phyloP scores from a whole-genome alignment of 2,329 filamentous ascomycete genomes.

The Trichophyton schoenleinii region DNA sequence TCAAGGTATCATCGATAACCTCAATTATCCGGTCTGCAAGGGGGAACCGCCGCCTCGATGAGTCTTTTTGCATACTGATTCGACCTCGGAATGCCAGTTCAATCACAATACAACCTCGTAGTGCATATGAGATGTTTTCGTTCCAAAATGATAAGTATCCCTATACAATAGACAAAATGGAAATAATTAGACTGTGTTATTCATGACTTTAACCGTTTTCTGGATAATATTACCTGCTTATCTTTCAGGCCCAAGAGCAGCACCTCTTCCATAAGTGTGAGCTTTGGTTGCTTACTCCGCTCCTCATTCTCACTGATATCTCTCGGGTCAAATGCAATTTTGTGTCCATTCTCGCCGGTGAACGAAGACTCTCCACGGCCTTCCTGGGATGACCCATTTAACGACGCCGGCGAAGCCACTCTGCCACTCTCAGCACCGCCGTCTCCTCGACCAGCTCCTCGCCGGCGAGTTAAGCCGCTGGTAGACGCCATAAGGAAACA shows the following conservation, averaged over 20 bases:
- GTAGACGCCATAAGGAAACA: constrained; percentile 46
- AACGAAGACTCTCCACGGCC: constrained; percentile 66
- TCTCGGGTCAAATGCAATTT: constrained; percentile 93
- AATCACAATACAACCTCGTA: constrained; percentile 95
- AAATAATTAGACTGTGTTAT: neutral
- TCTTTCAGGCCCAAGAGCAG: constrained; percentile 91
- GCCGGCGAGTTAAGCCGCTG: constrained; percentile 60
- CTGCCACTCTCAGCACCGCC: constrained; percentile 49
- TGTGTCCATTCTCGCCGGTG: constrained; percentile 85
- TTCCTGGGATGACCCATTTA: constrained; percentile 45
- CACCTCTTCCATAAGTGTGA: constrained; percentile 98
- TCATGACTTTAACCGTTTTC: neutral
- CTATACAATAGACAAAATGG: constrained; percentile 34
- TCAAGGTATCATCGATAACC: constrained; percentile 91
- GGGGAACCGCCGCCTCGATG: constrained; percentile 79
- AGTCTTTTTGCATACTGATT: constrained; percentile 97
- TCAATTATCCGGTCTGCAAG: constrained; percentile 89
- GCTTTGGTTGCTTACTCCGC: constrained; percentile 91
- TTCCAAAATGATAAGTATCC: constrained; percentile 99
- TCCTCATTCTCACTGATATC: constrained; percentile 96
- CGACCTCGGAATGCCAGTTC: constrained; percentile 92
- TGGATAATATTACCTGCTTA: constrained; percentile 62
- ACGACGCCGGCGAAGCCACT: constrained; percentile 52
- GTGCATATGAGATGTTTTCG: constrained; percentile 97
- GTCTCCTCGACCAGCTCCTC: constrained; percentile 53